Evolutionary conservation across 306 rosid species (phyloP), one percentile per base, ranked within the genome.

Genomic region (Gastrolobium bilobum): DNA sequence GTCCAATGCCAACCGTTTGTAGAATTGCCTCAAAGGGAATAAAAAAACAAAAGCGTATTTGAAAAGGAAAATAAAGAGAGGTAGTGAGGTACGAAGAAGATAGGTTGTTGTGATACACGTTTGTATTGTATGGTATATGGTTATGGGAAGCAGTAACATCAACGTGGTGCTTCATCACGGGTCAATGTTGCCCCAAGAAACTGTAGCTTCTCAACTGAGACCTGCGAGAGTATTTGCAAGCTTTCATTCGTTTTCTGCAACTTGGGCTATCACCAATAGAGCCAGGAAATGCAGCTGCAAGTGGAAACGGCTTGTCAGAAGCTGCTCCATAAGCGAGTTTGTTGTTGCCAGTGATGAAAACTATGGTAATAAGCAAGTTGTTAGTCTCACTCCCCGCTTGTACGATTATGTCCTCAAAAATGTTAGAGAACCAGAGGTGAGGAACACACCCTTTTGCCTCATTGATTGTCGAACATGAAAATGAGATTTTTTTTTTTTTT

Each of bases 351-450:
- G 71, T 15, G 90, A 87, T 77, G 87, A 79, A 29, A 88, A 77
- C 33, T 94, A 91, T 66, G 93, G 97, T 40, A 91, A 88, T 34
- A 94, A 91, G 80, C 90, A 92, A 85, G 84, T 91, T 57, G 82
- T 92, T 73, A 89, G 92, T 85, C 84, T 94, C 74, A 90, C 87
- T 48, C 91, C 97, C 0, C 75, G 74, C 51, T 86, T 94, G 29
- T 94, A 94, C 10, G 92, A 91, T 53, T 94, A 94, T 84, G 78
- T 94, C 65, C 97, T 95, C 2, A 60, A 86, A 85, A 89, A 92
- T 72, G 93, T 92, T 83, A 84, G 90, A 61, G 99, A 95, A 51
- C 97, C 99, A 7, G 95, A 92, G 99, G 99, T 95, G 74, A 68
- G 40, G 43, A 80, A 71, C 60, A 48, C 53, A 3, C 83, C 79